Percentiles rank a stretch among this genome's conserved stretches.
phyloP scores from a whole-genome alignment of 371 early-diverging fungal species.

The Sporodiniella umbellata region DNA sequence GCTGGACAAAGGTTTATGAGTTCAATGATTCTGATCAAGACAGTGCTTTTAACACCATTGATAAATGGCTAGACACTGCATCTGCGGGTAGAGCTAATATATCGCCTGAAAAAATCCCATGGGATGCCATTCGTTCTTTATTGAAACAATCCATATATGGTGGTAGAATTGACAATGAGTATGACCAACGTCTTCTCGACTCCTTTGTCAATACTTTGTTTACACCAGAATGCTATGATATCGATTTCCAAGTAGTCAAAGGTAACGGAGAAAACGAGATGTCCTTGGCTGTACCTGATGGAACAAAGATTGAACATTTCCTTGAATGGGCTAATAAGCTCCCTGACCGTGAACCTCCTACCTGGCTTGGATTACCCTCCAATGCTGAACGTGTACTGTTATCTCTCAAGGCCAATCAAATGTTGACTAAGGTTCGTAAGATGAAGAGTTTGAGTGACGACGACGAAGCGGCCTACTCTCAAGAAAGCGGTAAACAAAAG shows the following conservation, averaged over 20 bases:
- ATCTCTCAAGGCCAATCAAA: constrained; percentile 67
- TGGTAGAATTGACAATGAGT: constrained; percentile 92
- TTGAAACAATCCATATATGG: constrained; percentile 93
- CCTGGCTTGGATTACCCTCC: constrained; percentile 94
- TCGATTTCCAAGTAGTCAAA: constrained; percentile 79
- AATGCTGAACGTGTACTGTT: constrained; percentile 92
- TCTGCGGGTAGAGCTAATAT: constrained; percentile 86
- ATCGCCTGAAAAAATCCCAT: constrained; percentile 93
- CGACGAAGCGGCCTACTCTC: constrained; percentile 62
- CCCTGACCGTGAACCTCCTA: constrained; percentile 93
- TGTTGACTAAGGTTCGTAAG: constrained; percentile 81
- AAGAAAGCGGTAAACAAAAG: constrained; percentile 15
- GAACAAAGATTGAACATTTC: constrained; percentile 84
- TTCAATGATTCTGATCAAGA: constrained; percentile 97
- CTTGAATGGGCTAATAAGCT: constrained; percentile 83
- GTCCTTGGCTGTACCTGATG: constrained; percentile 79
- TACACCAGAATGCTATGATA: constrained; percentile 76
- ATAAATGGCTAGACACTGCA: constrained; percentile 84
- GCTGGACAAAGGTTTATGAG: constrained; percentile 97
- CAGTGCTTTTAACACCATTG: constrained; percentile 85
- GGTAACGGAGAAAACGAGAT: constrained; percentile 36
- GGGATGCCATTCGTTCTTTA: constrained; percentile 88
- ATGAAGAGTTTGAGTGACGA: constrained; percentile 84
- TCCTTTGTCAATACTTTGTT: constrained; percentile 89
- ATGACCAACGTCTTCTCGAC: constrained; percentile 85